Percentiles rank a stretch among this genome's conserved stretches.
Conservation (phyloP, 306 rosid genomes). For the Cucurbita argyrosperma region DNA sequence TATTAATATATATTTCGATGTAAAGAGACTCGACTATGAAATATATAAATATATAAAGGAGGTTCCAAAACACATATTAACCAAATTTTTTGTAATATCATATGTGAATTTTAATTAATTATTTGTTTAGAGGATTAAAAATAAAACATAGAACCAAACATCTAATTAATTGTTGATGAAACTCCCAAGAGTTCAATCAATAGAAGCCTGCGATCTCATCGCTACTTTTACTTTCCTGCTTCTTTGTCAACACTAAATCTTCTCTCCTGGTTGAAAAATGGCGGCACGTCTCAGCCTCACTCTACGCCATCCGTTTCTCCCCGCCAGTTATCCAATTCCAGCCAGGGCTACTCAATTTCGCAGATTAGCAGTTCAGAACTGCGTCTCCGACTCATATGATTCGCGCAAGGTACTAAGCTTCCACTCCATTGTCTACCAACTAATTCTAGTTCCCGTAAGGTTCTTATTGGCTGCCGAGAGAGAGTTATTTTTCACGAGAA, state of each 20-base stretch:
- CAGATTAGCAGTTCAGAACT: slow-evolving; percentile 28
- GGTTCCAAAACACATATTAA: no score
- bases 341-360: slow-evolving; percentile 5
- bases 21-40: no score
- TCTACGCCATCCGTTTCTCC: slow-evolving; percentile 18
- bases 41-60: no score
- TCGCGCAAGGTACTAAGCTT: slow-evolving; percentile 41
- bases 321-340: slow-evolving; percentile 15
- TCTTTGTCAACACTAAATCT: not conserved
- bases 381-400: slow-evolving; percentile 10
- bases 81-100: no score
- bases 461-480: not conserved
- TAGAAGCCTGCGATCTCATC: not conserved
- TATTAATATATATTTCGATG: no score
- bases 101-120: no score
- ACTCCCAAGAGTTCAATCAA: no score
- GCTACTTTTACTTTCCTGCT: not conserved
- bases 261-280: slow-evolving; percentile 16
- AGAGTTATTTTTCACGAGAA: not conserved
- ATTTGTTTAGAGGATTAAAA: no score
- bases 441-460: not conserved
- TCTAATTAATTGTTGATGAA: no score
- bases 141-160: no score
- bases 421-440: not conserved
- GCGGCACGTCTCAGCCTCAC: slow-evolving; percentile 34